Conservation (phyloP, 2,329 filamentous ascomycete species). For the Penicillium corylophilum region DNA sequence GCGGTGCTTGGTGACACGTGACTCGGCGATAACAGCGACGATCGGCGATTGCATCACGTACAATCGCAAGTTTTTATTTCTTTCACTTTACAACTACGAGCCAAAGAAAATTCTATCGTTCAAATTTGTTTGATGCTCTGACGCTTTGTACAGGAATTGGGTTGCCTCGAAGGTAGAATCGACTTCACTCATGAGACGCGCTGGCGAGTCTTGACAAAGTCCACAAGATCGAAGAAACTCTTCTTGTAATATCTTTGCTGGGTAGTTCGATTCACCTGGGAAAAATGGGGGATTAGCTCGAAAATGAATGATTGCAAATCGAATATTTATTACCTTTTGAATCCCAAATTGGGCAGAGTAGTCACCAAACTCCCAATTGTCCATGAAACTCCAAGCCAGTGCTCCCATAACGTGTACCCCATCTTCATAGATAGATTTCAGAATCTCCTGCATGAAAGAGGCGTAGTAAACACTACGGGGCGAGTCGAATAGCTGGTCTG, state of each 20-base stretch:
- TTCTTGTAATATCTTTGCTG: constrained; percentile 55
- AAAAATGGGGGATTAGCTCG: neutral
- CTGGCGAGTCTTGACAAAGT: constrained; percentile 44
- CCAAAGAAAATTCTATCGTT: neutral
- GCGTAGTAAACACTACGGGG: constrained; percentile 57
- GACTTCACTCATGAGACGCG: neutral
- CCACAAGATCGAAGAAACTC: constrained; percentile 59
- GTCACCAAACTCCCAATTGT: constrained; percentile 59
- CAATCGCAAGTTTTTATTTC: neutral
- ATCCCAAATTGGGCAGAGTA: constrained; percentile 55
- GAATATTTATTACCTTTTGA: no score
- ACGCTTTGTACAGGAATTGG: neutral
- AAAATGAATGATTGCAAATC: neutral
- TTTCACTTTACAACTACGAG: neutral
- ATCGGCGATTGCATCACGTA: neutral
- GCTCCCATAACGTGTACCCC: constrained; percentile 56
- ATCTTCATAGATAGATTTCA: constrained; percentile 58
- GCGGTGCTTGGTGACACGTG: neutral
- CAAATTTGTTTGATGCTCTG: neutral
- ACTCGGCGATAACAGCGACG: neutral
- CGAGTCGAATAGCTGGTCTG: constrained; percentile 55
- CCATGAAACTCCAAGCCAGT: constrained; percentile 53
- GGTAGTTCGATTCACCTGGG: constrained; percentile 52
- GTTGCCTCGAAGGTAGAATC: neutral
- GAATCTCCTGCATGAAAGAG: constrained; percentile 54